Evolutionary conservation across 2,329 filamentous ascomycete genomes (phyloP).

Genomic region (Diaporthe australafricana): DNA sequence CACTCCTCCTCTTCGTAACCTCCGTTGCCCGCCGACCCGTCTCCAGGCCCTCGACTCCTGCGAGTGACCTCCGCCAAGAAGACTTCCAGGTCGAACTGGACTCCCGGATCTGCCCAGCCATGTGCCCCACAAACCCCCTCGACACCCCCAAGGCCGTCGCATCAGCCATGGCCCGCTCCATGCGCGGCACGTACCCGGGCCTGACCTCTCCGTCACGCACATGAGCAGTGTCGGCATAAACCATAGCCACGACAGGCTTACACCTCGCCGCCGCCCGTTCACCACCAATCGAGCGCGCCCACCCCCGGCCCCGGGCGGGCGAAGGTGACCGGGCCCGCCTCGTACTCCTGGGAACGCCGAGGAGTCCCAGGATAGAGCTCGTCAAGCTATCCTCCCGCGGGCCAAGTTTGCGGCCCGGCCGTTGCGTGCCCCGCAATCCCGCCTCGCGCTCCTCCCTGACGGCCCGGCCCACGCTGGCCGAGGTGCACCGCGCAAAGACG

Average conservation of each 20-base stretch:
- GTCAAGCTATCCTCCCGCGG: background rate
- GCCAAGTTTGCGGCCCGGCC: background rate
- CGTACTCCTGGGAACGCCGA: background rate
- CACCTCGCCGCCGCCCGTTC: background rate
- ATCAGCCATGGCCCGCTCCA: background rate
- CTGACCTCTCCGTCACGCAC: background rate
- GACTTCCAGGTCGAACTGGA: background rate
- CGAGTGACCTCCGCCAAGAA: background rate
- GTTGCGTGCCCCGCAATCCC: too few relatives aligned
- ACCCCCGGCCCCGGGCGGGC: background rate
- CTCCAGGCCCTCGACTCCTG: background rate
- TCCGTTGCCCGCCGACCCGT: background rate
- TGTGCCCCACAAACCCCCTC: background rate
- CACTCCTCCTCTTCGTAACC: background rate
- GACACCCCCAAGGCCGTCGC: background rate
- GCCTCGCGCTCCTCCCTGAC: background rate
- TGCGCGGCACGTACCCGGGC: background rate
- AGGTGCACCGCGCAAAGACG: conserved; percentile 12
- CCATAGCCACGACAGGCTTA: background rate
- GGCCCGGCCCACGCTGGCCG: background rate
- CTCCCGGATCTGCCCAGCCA: background rate
- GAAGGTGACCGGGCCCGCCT: background rate
- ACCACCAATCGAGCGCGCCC: background rate
- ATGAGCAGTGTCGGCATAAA: background rate
- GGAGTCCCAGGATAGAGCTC: background rate